Evolutionary conservation across 805 yeast genomes (phyloP), one percentile per base, ranked within the genome.

Genomic region (Metschnikowia reukaufii): DNA sequence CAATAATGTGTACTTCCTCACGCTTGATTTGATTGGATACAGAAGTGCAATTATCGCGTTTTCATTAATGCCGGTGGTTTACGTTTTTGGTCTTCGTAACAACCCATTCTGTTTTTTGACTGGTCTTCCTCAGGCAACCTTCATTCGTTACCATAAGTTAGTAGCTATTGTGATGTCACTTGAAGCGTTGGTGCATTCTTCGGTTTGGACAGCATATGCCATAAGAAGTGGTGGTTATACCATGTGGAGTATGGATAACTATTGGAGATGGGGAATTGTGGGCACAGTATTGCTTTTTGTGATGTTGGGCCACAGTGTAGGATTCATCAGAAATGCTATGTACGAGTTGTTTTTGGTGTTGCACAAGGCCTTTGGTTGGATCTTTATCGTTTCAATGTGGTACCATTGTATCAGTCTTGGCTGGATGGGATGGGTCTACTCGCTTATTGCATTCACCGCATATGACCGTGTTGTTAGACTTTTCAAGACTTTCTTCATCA

Each of bases 351-450:
- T 55, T 23, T 30, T 53, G 42, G 31, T 51, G 15, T 17, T 43
- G 18, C 58, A 55, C 40, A 55, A 53, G 33, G 25, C 47, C 5
- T 40, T 55, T 18, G 57, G 58, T 27, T 53, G 57, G 58, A 18
- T 53, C 6, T 55, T 55, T 29, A 55, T 55, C 12, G 54, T 55
- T n/a, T 36, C 56, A 23, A 55, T 55, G 58, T 55, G 57, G 55
- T 53, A 53, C 42, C 58, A 55, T 39, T 55, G 57, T 30, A 23
- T 25, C 23, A 42, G 17, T 6, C 40, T 55, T 18, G 58, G 58
- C 32, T 55, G 58, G 58, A 53, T 55, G 58, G 58, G 57, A 19
- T 55, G 58, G 58, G 54, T 55, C 2, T 55, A 55, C 39, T 44
- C 57, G 5, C 41, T 55, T 3, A 51, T 55, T 18, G 58, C 54